These are phyloP conservation scores for Ustilago shanxiensis DNA, from an alignment of 1,284 basidiomycete genomes.

Conservation along the genomic window DNA sequence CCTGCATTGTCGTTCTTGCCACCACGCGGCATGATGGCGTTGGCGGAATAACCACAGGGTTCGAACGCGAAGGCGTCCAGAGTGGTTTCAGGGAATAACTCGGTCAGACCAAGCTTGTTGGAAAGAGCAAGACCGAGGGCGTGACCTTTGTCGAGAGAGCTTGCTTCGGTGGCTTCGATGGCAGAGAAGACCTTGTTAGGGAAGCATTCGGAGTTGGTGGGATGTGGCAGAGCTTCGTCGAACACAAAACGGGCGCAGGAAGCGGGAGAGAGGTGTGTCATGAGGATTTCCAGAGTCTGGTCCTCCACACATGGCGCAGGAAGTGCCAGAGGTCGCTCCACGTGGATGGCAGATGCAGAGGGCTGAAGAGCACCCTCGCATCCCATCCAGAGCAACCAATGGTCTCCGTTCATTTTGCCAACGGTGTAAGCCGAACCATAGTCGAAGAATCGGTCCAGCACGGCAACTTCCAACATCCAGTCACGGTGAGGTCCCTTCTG, in stretches of 20 bases:
- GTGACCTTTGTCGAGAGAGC: constrained; percentile 71
- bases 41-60: constrained; percentile 97
- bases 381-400: constrained; percentile 89
- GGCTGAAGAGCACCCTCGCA: constrained; percentile 50
- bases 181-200: constrained; percentile 29
- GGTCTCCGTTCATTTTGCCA: constrained; percentile 97
- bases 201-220: constrained; percentile 49
- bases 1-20: constrained; percentile 52
- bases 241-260: constrained; percentile 86
- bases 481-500: constrained; percentile 93
- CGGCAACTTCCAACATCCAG: constrained; percentile 93
- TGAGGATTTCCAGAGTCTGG: constrained; percentile 97
- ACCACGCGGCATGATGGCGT: constrained; percentile 76
- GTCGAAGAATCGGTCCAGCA: constrained; percentile 86
- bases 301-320: constrained; percentile 73
- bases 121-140: constrained; percentile 80
- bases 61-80: constrained; percentile 94
- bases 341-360: constrained; percentile 36
- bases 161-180: constrained; percentile 11
- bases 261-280: constrained; percentile 87
- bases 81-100: constrained; percentile 85
- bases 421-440: constrained; percentile 92
- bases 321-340: constrained; percentile 53
- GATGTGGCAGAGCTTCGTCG: constrained; percentile 59
- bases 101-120: constrained; percentile 81